These are phyloP conservation scores for Hypoxylon rickii DNA, from an alignment of 495 filamentous ascomycete genomes.

Conservation along the genomic window DNA sequence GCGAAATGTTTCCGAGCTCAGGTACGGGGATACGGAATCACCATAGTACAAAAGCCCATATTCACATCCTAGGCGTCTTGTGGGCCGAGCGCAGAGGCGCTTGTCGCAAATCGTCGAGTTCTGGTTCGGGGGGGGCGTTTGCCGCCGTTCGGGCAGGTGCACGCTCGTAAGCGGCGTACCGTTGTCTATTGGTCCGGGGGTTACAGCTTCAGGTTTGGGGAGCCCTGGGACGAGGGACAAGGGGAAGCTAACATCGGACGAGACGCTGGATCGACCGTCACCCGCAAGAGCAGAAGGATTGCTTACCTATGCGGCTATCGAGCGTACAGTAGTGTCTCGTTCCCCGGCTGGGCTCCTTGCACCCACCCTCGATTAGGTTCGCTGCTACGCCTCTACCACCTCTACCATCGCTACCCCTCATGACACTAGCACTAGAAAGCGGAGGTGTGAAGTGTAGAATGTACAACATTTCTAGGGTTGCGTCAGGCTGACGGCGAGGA, in stretches of 20 bases:
- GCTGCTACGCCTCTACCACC: too few species aligned
- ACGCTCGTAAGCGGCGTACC: constrained; percentile 33
- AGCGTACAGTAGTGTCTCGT: neutral
- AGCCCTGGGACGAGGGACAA: neutral
- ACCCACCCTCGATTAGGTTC: constrained; percentile 33
- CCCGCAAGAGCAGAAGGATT: constrained; percentile 18
- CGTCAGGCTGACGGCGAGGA: constrained; percentile 30
- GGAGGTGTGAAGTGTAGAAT: constrained; percentile 28
- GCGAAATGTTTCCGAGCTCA: too few species aligned
- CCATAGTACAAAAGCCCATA: too few species aligned
- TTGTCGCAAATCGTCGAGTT: constrained; percentile 33
- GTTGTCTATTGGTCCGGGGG: constrained; percentile 24
- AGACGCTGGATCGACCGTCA: constrained; percentile 28
- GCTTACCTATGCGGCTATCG: constrained; percentile 31
- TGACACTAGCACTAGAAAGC: constrained; percentile 34
- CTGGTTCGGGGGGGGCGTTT: constrained; percentile 27
- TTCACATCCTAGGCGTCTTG: too few species aligned
- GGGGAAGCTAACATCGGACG: constrained; percentile 23
- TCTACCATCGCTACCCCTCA: too few species aligned
- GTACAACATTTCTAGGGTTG: too few species aligned
- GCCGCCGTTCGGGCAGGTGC: constrained; percentile 36
- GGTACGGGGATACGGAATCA: too few species aligned
- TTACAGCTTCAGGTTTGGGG: constrained; percentile 6
- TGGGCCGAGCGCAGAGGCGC: constrained; percentile 37
- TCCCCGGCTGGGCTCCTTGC: constrained; percentile 26